Evolutionary conservation across 73 alveolate genomes (phyloP).

Genomic region (Stentor roeselii): DNA sequence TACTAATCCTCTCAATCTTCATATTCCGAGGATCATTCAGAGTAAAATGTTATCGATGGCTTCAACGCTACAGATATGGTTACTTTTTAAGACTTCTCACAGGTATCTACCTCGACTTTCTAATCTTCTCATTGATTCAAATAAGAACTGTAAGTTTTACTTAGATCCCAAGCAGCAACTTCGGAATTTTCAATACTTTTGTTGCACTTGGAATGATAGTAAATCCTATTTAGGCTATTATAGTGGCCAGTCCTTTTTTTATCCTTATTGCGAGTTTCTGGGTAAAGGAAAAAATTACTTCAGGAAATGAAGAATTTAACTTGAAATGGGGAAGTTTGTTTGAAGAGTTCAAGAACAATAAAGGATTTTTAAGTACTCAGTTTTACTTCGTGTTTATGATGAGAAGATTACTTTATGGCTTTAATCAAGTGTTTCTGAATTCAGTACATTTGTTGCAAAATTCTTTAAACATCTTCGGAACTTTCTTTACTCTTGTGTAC

Average conservation of each 20-base stretch:
- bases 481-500: neutral
- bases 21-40: too few relatives aligned
- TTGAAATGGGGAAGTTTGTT: neutral
- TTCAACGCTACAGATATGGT: neutral
- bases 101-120: neutral
- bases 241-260: neutral
- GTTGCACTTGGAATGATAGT: neutral
- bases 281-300: neutral
- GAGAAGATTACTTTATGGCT: neutral
- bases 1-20: too few relatives aligned
- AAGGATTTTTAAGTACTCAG: constrained; percentile 21
- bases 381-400: neutral
- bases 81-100: neutral
- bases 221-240: neutral
- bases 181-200: neutral
- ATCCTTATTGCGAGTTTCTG: neutral
- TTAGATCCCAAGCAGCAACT: neutral
- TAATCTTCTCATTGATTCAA: neutral
- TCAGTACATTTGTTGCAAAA: neutral
- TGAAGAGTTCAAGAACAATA: constrained; percentile 6
- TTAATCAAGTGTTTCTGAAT: neutral
- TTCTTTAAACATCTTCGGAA: neutral
- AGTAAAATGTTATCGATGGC: too few relatives aligned
- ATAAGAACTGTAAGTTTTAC: neutral
- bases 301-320: neutral